phyloP scores from a whole-genome alignment of 1,284 basidiomycete genomes.

The Bjerkandera adusta region DNA sequence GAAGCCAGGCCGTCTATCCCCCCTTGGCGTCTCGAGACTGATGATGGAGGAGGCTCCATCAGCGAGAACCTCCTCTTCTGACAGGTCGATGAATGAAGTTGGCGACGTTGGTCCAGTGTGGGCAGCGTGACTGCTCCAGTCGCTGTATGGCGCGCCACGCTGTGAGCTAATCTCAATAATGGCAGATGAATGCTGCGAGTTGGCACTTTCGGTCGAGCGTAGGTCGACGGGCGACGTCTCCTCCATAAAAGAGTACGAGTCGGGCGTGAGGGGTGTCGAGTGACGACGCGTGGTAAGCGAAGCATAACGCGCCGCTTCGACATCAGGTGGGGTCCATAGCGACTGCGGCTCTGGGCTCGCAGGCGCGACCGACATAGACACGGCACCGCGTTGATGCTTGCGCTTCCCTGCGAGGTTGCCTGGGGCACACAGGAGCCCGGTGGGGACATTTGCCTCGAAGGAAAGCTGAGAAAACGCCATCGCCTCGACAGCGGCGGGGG shows the following conservation, averaged over 20 bases:
- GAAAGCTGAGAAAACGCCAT: conserved; percentile 10
- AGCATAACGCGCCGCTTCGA: conserved; percentile 28
- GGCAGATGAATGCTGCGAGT: conserved; percentile 7
- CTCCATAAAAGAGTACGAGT: conserved; percentile 31
- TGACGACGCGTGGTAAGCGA: conserved; percentile 42
- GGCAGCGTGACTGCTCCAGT: conserved; percentile 15
- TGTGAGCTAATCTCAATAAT: conserved; percentile 26
- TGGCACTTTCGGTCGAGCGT: conserved; percentile 9
- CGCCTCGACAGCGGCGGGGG: conserved; percentile 38
- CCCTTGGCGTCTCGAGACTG: conserved; percentile 29
- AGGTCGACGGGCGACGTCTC: conserved; percentile 5
- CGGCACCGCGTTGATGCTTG: conserved; percentile 36
- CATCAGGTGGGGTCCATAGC: conserved; percentile 34
- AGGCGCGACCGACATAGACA: conserved; percentile 39
- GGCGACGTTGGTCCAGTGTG: conserved; percentile 29
- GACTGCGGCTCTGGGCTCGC: conserved; percentile 12
- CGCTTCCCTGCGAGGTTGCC: conserved; percentile 6
- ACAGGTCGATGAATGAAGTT: conserved; percentile 66
- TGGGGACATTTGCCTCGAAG: conserved; percentile 17
- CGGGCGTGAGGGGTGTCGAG: conserved; percentile 45
- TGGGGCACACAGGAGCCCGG: conserved; percentile 18
- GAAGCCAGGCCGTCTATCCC: conserved; percentile 22
- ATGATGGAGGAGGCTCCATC: conserved; percentile 26
- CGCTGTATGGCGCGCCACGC: conserved; percentile 22
- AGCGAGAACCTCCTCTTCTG: conserved; percentile 49